Percentiles rank a stretch among this genome's conserved stretches.
Evolutionary conservation across 371 early-diverging fungal species (phyloP).

Genomic region (Smittium mucronatum): DNA sequence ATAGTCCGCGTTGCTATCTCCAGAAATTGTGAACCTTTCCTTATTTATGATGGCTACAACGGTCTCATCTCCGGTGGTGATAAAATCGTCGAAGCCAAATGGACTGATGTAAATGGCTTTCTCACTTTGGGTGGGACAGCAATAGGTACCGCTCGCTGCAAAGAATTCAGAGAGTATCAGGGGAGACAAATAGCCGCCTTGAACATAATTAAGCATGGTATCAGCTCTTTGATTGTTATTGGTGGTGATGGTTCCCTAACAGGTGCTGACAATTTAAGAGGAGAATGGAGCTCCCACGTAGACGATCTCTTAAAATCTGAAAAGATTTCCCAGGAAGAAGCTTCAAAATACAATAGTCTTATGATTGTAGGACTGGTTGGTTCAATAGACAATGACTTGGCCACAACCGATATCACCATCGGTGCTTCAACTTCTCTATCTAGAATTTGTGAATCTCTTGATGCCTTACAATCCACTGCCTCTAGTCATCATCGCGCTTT

Average conservation of each 20-base stretch:
- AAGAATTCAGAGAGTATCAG: conserved; percentile 67
- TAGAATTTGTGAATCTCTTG: conserved; percentile 94
- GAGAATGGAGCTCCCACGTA: conserved; percentile 82
- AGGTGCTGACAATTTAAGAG: conserved; percentile 86
- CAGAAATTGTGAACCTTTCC: conserved; percentile 73
- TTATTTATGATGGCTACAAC: conserved; percentile 94
- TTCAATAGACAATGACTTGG: conserved; percentile 95
- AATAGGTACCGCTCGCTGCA: conserved; percentile 92
- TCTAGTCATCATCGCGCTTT: conserved; percentile 95
- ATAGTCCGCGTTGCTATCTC: conserved; percentile 84
- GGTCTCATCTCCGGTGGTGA: conserved; percentile 91
- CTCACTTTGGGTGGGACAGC: conserved; percentile 90
- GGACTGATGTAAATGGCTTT: conserved; percentile 85
- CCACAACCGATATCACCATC: conserved; percentile 91
- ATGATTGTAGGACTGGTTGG: conserved; percentile 96
- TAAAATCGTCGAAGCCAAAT: conserved; percentile 70
- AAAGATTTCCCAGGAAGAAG: conserved; percentile 44
- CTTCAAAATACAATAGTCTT: conserved; percentile 44
- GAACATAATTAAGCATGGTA: conserved; percentile 81
- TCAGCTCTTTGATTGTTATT: conserved; percentile 90
- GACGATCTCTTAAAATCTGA: conserved; percentile 51
- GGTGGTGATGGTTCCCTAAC: conserved; percentile 99
- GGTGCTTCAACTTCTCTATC: conserved; percentile 94
- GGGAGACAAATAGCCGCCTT: conserved; percentile 80
- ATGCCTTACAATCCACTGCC: conserved; percentile 90